phyloP scores from a whole-genome alignment of 495 filamentous ascomycete species.

The Penicillium soppii region DNA sequence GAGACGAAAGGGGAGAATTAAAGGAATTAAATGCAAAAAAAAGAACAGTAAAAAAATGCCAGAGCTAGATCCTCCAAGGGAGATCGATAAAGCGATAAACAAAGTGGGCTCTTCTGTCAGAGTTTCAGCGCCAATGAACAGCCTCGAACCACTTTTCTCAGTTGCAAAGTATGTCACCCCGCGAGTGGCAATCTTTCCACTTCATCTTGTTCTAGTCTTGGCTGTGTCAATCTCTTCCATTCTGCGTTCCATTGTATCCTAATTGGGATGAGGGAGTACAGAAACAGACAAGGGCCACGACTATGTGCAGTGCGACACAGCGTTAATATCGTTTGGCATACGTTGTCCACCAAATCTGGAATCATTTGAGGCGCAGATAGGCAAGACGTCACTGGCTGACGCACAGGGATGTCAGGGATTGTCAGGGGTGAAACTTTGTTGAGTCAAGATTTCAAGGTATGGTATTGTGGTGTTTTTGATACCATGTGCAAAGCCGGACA shows the following conservation, averaged over 20 bases:
- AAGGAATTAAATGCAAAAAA: conserved; percentile 7
- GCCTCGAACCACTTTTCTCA: conserved; percentile 11
- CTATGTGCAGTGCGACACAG: background rate
- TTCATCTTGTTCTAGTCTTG: conserved; percentile 1
- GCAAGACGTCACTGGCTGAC: conserved; percentile 32
- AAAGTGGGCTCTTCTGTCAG: conserved; percentile 19
- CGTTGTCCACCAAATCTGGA: background rate
- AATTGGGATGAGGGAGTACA: background rate
- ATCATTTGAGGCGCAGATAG: conserved; percentile 8
- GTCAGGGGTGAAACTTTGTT: conserved; percentile 23
- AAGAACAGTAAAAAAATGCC: conserved; percentile 12
- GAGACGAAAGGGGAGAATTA: conserved; percentile 15
- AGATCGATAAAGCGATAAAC: conserved; percentile 15
- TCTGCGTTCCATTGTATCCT: background rate
- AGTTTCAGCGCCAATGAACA: conserved; percentile 18
- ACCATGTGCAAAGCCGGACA: background rate
- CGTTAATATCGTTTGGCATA: background rate
- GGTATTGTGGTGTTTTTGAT: background rate
- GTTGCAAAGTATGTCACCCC: conserved; percentile 12
- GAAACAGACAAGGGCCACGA: background rate
- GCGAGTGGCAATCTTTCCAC: conserved; percentile 28
- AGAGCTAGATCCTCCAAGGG: conserved; percentile 2
- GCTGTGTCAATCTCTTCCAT: conserved; percentile 16
- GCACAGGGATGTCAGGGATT: conserved; percentile 22
- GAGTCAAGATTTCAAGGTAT: background rate